A percentile compares a stretch with the other conserved stretches of the same genome.
These are phyloP conservation scores for Cyberlindnera amylophila DNA, from an alignment of 805 yeast genomes.

Conservation along the genomic window DNA sequence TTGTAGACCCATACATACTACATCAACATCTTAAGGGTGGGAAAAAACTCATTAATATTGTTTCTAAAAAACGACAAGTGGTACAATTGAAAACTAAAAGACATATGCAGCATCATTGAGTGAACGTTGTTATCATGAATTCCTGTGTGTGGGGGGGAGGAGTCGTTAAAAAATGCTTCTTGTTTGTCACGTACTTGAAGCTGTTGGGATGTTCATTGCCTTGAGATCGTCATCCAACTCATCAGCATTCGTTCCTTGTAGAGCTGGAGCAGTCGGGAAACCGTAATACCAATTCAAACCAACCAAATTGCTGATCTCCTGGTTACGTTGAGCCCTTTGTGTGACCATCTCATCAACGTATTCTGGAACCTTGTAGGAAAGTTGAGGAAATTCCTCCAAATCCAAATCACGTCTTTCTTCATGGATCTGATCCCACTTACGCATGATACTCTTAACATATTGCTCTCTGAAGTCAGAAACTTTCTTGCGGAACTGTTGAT, in stretches of 20 bases:
- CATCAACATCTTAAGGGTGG: too few relatives aligned
- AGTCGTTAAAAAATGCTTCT: neutral
- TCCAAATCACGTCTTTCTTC: constrained; percentile 84
- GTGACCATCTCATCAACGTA: constrained; percentile 49
- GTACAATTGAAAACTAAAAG: neutral
- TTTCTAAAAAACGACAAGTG: too few relatives aligned
- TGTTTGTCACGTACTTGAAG: neutral
- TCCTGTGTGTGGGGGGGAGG: too few relatives aligned
- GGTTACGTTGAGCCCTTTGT: constrained; percentile 61
- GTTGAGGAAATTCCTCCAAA: constrained; percentile 43
- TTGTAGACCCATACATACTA: too few relatives aligned
- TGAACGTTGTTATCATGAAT: too few relatives aligned
- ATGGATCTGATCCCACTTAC: constrained; percentile 88
- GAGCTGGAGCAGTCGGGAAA: constrained; percentile 77
- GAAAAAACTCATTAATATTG: too few relatives aligned
- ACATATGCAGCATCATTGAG: neutral
- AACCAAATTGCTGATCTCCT: constrained; percentile 65
- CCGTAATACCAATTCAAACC: constrained; percentile 68
- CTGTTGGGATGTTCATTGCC: constrained; percentile 39
- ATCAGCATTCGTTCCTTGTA: constrained; percentile 60
- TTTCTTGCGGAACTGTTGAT: constrained; percentile 75
- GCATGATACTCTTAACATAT: constrained; percentile 69
- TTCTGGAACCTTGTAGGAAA: constrained; percentile 38
- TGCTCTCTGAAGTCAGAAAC: constrained; percentile 62
- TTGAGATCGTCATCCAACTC: constrained; percentile 72